Conservation (phyloP, 164 flowering plant genomes). For the Taxillus chinensis region DNA sequence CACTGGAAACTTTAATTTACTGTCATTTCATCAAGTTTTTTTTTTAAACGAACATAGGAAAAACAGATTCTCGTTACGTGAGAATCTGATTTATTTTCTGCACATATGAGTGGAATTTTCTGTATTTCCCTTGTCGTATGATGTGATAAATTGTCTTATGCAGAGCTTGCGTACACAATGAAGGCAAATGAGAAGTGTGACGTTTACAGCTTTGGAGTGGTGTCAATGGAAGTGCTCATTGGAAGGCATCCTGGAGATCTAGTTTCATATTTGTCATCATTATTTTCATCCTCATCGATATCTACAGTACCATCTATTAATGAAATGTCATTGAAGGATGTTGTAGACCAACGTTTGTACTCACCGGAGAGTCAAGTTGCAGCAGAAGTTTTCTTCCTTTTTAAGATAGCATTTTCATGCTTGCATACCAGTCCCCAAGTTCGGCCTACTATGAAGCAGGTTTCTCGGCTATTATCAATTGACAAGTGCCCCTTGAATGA, state of each 20-base stretch:
- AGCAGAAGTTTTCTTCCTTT: background rate
- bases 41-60: too few relatives aligned
- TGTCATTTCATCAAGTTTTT: too few relatives aligned
- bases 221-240: background rate
- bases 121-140: background rate
- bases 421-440: background rate
- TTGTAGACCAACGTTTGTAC: background rate
- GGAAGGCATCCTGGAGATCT: background rate
- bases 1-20: too few relatives aligned
- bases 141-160: too few relatives aligned
- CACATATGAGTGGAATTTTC: too few relatives aligned
- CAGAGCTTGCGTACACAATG: too few relatives aligned
- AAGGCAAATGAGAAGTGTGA: too few relatives aligned
- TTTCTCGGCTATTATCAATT: background rate
- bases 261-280: too few relatives aligned
- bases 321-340: background rate
- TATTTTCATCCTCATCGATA: background rate
- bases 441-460: background rate
- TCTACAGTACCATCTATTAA: background rate
- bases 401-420: background rate
- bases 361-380: too few relatives aligned
- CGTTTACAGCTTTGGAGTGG: background rate
- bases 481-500: background rate
- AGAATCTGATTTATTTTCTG: too few relatives aligned
- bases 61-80: too few relatives aligned